Percentiles rank a stretch among this genome's conserved stretches.
phyloP scores from a whole-genome alignment of 495 filamentous ascomycete species.

The Penicillium fimorum region DNA sequence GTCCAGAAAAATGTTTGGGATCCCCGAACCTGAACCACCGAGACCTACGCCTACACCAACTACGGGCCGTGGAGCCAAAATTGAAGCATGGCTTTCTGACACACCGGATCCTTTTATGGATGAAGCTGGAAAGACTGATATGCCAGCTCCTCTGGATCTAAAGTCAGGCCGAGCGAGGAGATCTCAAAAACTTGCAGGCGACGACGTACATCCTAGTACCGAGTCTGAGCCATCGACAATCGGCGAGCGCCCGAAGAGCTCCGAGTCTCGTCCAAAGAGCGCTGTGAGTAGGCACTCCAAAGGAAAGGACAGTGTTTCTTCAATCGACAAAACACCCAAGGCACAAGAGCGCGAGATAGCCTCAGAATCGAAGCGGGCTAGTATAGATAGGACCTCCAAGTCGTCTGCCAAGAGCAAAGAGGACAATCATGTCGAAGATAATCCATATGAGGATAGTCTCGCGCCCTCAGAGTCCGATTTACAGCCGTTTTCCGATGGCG shows the following conservation, averaged over 20 bases:
- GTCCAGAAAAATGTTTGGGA: conserved; percentile 54
- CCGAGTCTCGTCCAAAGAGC: conserved; percentile 22
- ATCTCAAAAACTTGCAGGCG: conserved; percentile 26
- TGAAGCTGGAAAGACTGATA: conserved; percentile 38
- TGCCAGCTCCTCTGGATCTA: conserved; percentile 46
- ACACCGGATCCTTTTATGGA: conserved; percentile 74
- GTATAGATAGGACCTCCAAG: conserved; percentile 7
- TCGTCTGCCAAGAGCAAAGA: conserved; percentile 10
- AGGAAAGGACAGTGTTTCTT: conserved; percentile 22
- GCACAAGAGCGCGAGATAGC: conserved; percentile 10
- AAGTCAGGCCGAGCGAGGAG: conserved; percentile 32
- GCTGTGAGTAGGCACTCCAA: conserved; percentile 28
- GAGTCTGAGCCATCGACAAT: conserved; percentile 27
- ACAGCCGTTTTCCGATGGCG: conserved; percentile 31
- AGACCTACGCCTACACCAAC: conserved; percentile 40
- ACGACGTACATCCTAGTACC: conserved; percentile 12
- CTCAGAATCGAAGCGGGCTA: conserved; percentile 12
- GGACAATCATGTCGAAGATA: conserved; percentile 21
- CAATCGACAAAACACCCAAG: conserved; percentile 17
- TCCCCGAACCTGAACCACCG: conserved; percentile 51
- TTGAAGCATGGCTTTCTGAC: conserved; percentile 73
- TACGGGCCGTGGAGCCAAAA: conserved; percentile 49
- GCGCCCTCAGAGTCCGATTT: conserved; percentile 29
- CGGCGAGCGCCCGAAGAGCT: conserved; percentile 29
- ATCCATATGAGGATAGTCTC: conserved; percentile 24